Conservation (phyloP, 2,329 filamentous ascomycete species). For the Alternaria dauci region DNA sequence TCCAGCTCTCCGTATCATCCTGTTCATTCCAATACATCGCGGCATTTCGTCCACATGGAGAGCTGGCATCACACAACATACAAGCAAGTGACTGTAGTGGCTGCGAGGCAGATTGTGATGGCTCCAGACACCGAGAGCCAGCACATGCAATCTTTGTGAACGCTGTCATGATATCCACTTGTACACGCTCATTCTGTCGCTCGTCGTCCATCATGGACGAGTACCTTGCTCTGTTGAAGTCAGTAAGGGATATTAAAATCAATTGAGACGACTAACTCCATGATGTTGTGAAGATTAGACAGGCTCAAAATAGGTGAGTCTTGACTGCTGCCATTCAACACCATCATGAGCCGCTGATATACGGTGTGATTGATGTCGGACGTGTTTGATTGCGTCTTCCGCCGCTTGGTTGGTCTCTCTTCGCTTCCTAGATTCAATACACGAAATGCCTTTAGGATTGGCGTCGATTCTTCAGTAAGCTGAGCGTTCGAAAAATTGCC, state of each 20-base stretch:
- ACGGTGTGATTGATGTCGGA: conserved; percentile 18
- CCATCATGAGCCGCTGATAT: conserved; percentile 33
- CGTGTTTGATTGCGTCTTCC: conserved; percentile 28
- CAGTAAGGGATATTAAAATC: conserved; percentile 2
- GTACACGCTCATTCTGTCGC: conserved; percentile 27
- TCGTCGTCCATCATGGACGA: conserved; percentile 24
- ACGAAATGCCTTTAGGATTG: conserved; percentile 28
- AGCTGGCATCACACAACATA: conserved; percentile 35
- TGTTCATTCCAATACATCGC: conserved; percentile 37
- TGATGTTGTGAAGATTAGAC: conserved; percentile 33
- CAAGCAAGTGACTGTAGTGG: conserved; percentile 31
- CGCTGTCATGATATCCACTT: conserved; percentile 38
- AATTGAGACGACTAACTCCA: conserved; percentile 32
- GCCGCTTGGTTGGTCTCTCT: conserved; percentile 43
- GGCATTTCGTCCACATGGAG: not conserved
- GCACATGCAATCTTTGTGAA: conserved; percentile 47
- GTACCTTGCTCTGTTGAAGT: conserved; percentile 37
- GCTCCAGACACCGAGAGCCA: conserved; percentile 35
- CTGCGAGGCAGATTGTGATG: not conserved
- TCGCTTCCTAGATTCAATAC: conserved; percentile 26
- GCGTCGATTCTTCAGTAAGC: conserved; percentile 31
- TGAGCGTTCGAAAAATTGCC: conserved; percentile 33
- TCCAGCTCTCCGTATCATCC: conserved; percentile 40
- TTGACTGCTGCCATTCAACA: conserved; percentile 35
- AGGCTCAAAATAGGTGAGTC: conserved; percentile 33